phyloP scores from a whole-genome alignment of 768 basidiomycete genomes.

The Podaxis rugospora region DNA sequence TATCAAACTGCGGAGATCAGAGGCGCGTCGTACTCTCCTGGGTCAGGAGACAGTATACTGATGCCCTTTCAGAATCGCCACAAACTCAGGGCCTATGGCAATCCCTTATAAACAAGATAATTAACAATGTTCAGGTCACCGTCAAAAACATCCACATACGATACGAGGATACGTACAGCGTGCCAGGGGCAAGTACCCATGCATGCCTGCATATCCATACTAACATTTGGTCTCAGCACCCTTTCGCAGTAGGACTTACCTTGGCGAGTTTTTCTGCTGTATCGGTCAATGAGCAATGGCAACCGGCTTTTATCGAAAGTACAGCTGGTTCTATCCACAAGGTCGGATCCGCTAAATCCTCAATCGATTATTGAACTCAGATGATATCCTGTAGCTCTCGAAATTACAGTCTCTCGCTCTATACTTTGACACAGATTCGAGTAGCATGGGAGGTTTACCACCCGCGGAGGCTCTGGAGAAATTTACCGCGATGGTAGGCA shows the following conservation, averaged over 20 bases:
- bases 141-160: constrained; percentile 94
- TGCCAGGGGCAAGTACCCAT: constrained; percentile 71
- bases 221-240: constrained; percentile 54
- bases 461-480: constrained; percentile 62
- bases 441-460: constrained; percentile 67
- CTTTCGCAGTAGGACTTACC: constrained; percentile 90
- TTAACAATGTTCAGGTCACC: constrained; percentile 95
- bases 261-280: constrained; percentile 83
- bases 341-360: constrained; percentile 30
- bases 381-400: constrained; percentile 53
- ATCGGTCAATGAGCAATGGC: constrained; percentile 87
- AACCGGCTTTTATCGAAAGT: constrained; percentile 89
- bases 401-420: constrained; percentile 82
- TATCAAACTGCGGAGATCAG: constrained; percentile 46
- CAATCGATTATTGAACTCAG: not conserved
- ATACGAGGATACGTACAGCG: constrained; percentile 93
- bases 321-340: constrained; percentile 87
- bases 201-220: not conserved
- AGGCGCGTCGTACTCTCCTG: constrained; percentile 29
- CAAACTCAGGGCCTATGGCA: constrained; percentile 83
- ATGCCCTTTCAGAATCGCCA: constrained; percentile 38
- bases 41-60: not conserved
- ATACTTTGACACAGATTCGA: constrained; percentile 93
- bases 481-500: constrained; percentile 68
- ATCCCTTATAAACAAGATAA: constrained; percentile 81